Evolutionary conservation across 805 yeast genomes (phyloP), one percentile per base, ranked within the genome.

Genomic region (Metschnikowia corniflorae): DNA sequence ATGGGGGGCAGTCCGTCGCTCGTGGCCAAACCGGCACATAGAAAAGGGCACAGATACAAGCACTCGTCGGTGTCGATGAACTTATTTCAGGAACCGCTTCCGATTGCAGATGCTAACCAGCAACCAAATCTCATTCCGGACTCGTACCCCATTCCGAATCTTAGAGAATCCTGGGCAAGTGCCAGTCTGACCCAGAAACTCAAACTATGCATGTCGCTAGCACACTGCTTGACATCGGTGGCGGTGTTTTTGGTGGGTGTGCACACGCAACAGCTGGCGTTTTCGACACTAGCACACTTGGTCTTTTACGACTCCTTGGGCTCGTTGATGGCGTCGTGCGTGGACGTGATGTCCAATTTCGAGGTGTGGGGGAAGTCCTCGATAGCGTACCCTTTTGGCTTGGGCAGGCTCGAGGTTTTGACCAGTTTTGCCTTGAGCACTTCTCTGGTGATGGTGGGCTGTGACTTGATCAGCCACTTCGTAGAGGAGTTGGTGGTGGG

Each of bases 51-150:
- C 60, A 75, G 91, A 49, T 91, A 91, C 57, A 91, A 91, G 57
- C 97, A 91, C 60, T 88, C 97, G 3, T 88, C 96, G 7, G 96
- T 91, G 5, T 87, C 96, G 5, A 84, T 91, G 93, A 89, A 91
- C 58, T 74, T 91, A 57, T 91, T 93, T 57, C 96, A 86, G 59
- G 97, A 91, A 54, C 96, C 97, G 1, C 83, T 88, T 12, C 66
- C 68, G 3, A 51, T 58, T 3, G 50, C 52, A 13, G 45, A 46
- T 26, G 39, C 44, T 14, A 77, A 70, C 26, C 70, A 80, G 24
- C 80, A 83, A 4, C 83, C 88, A 1, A 61, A 69, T 23, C 69
- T 77, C 27, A 63, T 80, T 13, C 86, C 88, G 0, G 74, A 73
- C 23, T 73, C 73, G 50, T 73, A 81, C 46, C 86, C 88, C 13